These are phyloP conservation scores for Skeletonema costatum DNA, from an alignment of 108 stramenopile genomes.

Conservation along the genomic window DNA sequence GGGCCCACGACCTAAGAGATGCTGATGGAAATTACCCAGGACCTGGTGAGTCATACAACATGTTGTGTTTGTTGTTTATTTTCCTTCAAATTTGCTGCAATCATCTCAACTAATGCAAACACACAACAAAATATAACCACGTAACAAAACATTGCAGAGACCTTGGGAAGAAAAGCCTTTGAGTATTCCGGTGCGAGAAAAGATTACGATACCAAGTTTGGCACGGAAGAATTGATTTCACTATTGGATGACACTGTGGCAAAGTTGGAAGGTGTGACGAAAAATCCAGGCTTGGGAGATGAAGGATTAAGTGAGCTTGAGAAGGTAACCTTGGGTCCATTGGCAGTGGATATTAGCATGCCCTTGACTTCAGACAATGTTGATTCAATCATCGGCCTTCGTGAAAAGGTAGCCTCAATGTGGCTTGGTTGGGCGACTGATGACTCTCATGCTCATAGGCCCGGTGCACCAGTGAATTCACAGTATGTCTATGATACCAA, in stretches of 20 bases:
- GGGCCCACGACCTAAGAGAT: conserved; percentile 69
- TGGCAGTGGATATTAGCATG: conserved; percentile 56
- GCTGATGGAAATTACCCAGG: conserved; percentile 74
- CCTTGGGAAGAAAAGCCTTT: conserved; percentile 74
- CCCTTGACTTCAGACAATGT: conserved; percentile 63
- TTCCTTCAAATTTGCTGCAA: not conserved
- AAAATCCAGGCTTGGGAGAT: conserved; percentile 24
- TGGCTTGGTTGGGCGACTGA: conserved; percentile 73
- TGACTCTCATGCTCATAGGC: conserved; percentile 62
- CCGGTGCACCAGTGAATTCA: conserved; percentile 76
- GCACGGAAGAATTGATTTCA: conserved; percentile 52
- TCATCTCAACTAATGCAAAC: not conserved
- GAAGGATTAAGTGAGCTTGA: conserved; percentile 53
- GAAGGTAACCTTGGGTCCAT: conserved; percentile 64
- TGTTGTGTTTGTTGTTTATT: not conserved
- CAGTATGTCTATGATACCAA: conserved; percentile 88
- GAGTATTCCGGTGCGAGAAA: conserved; percentile 69
- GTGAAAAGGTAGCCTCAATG: conserved; percentile 59
- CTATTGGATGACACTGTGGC: conserved; percentile 37
- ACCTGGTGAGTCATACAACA: conserved; percentile 22
- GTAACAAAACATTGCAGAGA: conserved; percentile 20
- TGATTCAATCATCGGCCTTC: conserved; percentile 47
- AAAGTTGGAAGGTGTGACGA: conserved; percentile 55
- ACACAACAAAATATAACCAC: not conserved
- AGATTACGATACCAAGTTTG: conserved; percentile 74